Evolutionary conservation across 2,329 filamentous ascomycete genomes (phyloP).

Genomic region (Teratosphaeria viscida): DNA sequence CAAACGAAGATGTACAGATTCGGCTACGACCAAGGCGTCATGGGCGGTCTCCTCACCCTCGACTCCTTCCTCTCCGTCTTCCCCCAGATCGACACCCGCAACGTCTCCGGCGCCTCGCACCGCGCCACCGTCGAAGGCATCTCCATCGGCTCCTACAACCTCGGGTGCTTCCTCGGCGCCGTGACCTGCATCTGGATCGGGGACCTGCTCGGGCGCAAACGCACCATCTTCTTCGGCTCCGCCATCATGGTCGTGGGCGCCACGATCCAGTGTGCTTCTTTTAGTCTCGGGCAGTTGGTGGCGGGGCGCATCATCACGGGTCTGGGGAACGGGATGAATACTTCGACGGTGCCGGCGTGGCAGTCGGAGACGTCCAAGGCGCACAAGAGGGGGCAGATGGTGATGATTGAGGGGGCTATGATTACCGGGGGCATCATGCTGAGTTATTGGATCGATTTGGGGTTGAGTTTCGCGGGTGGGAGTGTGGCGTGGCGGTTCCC

Average conservation of each 20-base stretch:
- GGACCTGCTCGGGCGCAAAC: conserved; percentile 26
- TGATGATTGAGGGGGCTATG: conserved; percentile 29
- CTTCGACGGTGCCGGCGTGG: conserved; percentile 33
- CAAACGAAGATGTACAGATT: neutral
- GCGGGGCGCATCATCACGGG: conserved; percentile 42
- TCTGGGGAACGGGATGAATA: conserved; percentile 35
- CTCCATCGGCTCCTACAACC: conserved; percentile 30
- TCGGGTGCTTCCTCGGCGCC: conserved; percentile 34
- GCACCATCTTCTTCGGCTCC: conserved; percentile 21
- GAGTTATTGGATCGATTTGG: conserved; percentile 26
- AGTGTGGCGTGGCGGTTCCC: conserved; percentile 41
- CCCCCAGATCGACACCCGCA: conserved; percentile 27
- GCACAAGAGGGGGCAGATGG: conserved; percentile 34
- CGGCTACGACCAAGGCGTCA: conserved; percentile 29
- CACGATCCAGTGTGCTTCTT: conserved; percentile 1
- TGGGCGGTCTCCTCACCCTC: conserved; percentile 34
- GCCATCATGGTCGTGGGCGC: conserved; percentile 36
- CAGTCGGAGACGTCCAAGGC: conserved; percentile 36
- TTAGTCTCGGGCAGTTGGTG: neutral
- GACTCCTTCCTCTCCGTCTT: conserved; percentile 30
- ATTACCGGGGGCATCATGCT: neutral
- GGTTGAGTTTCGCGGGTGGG: conserved; percentile 12
- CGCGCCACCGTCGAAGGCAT: conserved; percentile 31
- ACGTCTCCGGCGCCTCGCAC: conserved; percentile 12
- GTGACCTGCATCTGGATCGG: conserved; percentile 39